phyloP scores from a whole-genome alignment of 768 basidiomycete species.

The Trametes cubensis region DNA sequence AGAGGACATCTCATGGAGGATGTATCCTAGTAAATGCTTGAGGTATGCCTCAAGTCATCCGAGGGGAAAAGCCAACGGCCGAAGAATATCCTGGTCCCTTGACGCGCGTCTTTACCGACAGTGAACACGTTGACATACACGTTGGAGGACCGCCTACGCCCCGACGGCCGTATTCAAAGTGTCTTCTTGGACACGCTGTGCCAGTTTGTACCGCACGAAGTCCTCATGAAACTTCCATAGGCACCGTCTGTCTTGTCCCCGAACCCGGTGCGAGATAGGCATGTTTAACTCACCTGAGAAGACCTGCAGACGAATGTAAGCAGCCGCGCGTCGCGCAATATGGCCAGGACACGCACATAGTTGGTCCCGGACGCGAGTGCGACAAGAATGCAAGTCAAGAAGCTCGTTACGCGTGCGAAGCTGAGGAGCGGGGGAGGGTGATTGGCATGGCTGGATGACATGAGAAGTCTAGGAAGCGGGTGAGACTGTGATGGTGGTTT shows the following conservation, averaged over 20 bases:
- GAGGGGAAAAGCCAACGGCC: too few species aligned
- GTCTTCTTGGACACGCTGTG: too few species aligned
- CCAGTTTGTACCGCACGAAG: too few species aligned
- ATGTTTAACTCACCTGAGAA: slow-evolving; percentile 38
- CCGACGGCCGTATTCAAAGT: too few species aligned
- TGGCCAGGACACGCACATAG: slow-evolving; percentile 54
- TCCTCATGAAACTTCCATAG: too few species aligned
- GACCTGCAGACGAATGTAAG: slow-evolving; percentile 30
- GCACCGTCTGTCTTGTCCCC: background rate
- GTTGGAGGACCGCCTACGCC: too few species aligned
- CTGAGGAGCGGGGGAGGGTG: slow-evolving; percentile 26
- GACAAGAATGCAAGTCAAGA: slow-evolving; percentile 61
- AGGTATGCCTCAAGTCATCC: too few species aligned
- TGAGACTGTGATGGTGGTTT: background rate
- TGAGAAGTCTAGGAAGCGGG: background rate
- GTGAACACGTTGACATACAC: too few species aligned
- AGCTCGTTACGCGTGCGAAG: slow-evolving; percentile 22
- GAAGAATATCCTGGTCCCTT: too few species aligned
- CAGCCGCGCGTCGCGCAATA: background rate
- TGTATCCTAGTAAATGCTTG: too few species aligned
- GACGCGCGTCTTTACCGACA: too few species aligned
- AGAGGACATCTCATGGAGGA: too few species aligned
- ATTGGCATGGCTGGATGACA: slow-evolving; percentile 14
- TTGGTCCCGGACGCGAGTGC: slow-evolving; percentile 71
- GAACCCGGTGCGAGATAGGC: background rate